Evolutionary conservation across 2,329 filamentous ascomycete genomes (phyloP).

Genomic region (Claviceps humidiphila): DNA sequence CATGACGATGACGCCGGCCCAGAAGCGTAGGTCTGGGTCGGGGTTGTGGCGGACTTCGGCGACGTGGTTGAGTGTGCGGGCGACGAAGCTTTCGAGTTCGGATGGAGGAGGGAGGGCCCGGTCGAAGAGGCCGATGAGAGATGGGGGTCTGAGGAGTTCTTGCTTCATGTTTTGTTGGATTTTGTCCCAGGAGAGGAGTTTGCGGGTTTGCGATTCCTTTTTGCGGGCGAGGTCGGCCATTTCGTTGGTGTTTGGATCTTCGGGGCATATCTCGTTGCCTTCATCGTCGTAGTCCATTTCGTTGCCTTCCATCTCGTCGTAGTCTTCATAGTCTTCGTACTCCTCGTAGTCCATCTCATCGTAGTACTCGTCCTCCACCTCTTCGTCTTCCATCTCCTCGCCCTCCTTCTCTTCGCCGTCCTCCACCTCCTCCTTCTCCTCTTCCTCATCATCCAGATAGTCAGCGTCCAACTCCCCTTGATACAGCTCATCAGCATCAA

Average conservation of each 20-base stretch:
- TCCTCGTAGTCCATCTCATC: no score
- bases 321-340: no score
- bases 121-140: slow-evolving; percentile 1
- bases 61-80: neutral
- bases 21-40: neutral
- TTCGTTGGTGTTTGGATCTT: neutral
- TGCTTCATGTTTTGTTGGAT: slow-evolving; percentile 1
- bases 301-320: neutral
- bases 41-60: neutral
- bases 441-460: no score
- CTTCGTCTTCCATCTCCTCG: no score
- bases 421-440: no score
- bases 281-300: neutral
- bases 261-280: neutral
- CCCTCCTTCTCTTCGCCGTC: no score
- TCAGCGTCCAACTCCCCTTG: no score
- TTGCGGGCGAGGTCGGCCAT: neutral
- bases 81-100: slow-evolving; percentile 3
- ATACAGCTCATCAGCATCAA: neutral
- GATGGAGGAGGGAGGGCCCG: slow-evolving; percentile 1
- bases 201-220: no score
- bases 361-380: no score
- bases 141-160: slow-evolving; percentile 3
- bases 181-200: slow-evolving; percentile 1
- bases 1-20: slow-evolving; percentile 4